Conservation (phyloP, 176 grass and related monocot genomes). For the Urochloa ruziziensis region DNA sequence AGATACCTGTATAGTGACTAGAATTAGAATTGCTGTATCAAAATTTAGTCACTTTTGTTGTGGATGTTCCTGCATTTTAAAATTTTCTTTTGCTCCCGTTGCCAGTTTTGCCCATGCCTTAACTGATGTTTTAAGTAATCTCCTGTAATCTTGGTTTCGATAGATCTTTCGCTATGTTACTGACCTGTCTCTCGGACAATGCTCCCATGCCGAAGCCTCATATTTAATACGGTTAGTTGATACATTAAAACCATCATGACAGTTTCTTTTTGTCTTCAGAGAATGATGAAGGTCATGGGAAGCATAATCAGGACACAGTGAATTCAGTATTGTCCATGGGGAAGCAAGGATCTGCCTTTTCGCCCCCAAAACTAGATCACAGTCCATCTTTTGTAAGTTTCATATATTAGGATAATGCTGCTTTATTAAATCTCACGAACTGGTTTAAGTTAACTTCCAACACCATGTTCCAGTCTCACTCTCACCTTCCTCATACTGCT, state of each 20-base stretch:
- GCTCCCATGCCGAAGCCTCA: slow-evolving; percentile 1
- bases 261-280: slow-evolving; percentile 38
- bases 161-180: neutral
- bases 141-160: neutral
- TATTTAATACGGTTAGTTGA: neutral
- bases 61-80: neutral
- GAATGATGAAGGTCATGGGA: slow-evolving; percentile 39
- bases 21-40: neutral
- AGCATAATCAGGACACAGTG: slow-evolving; percentile 15
- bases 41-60: neutral
- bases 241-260: neutral
- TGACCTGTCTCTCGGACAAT: neutral
- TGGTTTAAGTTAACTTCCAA: slow-evolving; percentile 20
- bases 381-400: slow-evolving; percentile 66
- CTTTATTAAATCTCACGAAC: slow-evolving; percentile 13
- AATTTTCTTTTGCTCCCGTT: neutral
- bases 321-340: slow-evolving; percentile 39
- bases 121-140: slow-evolving; percentile 9
- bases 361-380: slow-evolving; percentile 33
- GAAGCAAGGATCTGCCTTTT: slow-evolving; percentile 40
- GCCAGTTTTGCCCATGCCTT: neutral
- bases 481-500: slow-evolving; percentile 46
- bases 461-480: slow-evolving; percentile 41
- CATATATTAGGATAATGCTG: neutral
- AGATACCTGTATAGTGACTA: neutral